phyloP scores from a whole-genome alignment of 2,329 filamentous ascomycete species.

The Blastomyces gilchristii region DNA sequence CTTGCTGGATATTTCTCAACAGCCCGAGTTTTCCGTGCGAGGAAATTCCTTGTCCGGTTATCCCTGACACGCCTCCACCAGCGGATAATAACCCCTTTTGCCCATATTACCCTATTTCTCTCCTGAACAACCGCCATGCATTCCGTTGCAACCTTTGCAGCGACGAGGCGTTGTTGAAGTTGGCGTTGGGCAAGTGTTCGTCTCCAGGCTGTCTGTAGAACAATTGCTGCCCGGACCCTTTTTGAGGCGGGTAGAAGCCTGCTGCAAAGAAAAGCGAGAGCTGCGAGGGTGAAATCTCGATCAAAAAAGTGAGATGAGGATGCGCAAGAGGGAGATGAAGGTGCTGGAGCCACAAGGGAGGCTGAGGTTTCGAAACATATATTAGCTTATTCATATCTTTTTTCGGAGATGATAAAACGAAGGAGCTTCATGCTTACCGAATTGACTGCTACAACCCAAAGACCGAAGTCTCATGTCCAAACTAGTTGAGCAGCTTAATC shows the following conservation, averaged over 20 bases:
- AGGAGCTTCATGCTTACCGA: constrained; percentile 25
- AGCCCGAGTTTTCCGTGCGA: not conserved
- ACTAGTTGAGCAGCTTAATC: not conserved
- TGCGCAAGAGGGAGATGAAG: constrained; percentile 15
- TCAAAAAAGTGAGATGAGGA: constrained; percentile 38
- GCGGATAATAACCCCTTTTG: constrained; percentile 24
- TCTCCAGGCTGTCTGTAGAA: constrained; percentile 46
- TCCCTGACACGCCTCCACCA: constrained; percentile 26
- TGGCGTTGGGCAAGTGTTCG: constrained; percentile 17
- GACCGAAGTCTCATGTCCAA: constrained; percentile 28
- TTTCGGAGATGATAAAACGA: not conserved
- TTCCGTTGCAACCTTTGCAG: constrained; percentile 24
- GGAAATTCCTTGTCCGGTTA: constrained; percentile 10
- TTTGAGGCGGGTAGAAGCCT: constrained; percentile 45
- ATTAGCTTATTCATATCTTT: not conserved
- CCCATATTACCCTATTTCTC: constrained; percentile 35
- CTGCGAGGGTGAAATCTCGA: constrained; percentile 45
- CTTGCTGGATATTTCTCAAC: not conserved
- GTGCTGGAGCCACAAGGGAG: constrained; percentile 31
- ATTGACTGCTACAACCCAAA: constrained; percentile 36
- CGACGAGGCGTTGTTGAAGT: constrained; percentile 17
- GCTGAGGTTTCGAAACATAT: constrained; percentile 27
- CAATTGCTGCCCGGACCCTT: constrained; percentile 41
- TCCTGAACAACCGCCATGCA: constrained; percentile 40
- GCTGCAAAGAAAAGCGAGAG: constrained; percentile 51